Evolutionary conservation across 116 monocot species (phyloP).

Genomic region (Zostera marina): DNA sequence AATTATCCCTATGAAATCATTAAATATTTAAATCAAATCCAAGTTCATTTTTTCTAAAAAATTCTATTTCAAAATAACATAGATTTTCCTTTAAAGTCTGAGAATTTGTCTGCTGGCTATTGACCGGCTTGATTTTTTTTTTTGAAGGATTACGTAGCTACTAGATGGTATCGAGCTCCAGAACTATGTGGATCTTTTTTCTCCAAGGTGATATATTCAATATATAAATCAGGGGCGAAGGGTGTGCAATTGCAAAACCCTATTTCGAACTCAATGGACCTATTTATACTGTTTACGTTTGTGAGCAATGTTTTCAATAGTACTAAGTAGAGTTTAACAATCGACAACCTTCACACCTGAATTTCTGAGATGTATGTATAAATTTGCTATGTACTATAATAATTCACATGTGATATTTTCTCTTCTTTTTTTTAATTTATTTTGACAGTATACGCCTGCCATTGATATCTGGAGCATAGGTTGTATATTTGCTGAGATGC

Average conservation of each 20-base stretch:
- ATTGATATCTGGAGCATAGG: constrained; percentile 96
- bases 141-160: constrained; percentile 54
- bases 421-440: not conserved
- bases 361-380: too few species aligned
- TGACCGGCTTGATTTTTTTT: not conserved
- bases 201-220: constrained; percentile 30
- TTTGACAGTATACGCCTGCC: constrained; percentile 65
- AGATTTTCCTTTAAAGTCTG: not conserved
- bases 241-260: too few species aligned
- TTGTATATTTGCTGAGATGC: constrained; percentile 84
- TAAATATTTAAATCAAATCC: too few species aligned
- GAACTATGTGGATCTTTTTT: constrained; percentile 67
- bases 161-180: constrained; percentile 68
- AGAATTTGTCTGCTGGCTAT: not conserved
- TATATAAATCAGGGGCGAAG: not conserved
- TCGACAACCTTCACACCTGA: too few species aligned
- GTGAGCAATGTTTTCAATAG: too few species aligned
- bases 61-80: not conserved
- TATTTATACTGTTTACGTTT: too few species aligned
- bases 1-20: too few species aligned
- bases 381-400: too few species aligned
- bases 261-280: too few species aligned
- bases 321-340: too few species aligned
- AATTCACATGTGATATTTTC: not conserved
- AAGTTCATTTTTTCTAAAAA: not conserved